Conservation (phyloP, 495 filamentous ascomycete genomes). For the Penicillium simplicissimum region DNA sequence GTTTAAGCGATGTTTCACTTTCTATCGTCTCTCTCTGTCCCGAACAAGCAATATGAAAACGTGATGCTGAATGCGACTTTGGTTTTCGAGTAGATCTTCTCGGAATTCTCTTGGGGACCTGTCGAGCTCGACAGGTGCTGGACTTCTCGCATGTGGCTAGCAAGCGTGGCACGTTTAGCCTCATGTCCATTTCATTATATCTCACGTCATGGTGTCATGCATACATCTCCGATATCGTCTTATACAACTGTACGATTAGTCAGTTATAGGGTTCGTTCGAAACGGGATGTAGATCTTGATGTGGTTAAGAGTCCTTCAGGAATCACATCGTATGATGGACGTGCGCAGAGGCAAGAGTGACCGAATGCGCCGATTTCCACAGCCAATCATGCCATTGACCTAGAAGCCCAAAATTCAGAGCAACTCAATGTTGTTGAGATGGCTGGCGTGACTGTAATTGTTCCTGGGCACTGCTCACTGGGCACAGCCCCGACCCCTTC, state of each 20-base stretch:
- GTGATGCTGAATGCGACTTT: constrained; percentile 10
- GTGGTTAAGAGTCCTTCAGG: not conserved
- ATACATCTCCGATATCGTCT: constrained; percentile 24
- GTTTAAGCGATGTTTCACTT: constrained; percentile 30
- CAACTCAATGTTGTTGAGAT: not conserved
- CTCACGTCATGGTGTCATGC: constrained; percentile 28
- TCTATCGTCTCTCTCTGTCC: constrained; percentile 4
- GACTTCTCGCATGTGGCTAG: not conserved
- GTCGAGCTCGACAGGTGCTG: not conserved
- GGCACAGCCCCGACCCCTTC: not conserved
- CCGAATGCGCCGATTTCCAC: not conserved
- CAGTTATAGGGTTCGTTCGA: not conserved
- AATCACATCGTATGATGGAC: not conserved
- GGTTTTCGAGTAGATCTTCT: constrained; percentile 9
- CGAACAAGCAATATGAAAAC: constrained; percentile 15
- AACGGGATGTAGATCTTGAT: constrained; percentile 4
- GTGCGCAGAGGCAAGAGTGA: not conserved
- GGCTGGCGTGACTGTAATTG: not conserved
- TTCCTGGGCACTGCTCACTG: not conserved
- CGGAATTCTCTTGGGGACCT: not conserved
- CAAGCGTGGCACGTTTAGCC: constrained; percentile 1
- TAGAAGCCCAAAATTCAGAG: too few species aligned
- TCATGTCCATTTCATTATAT: constrained; percentile 17
- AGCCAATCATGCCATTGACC: not conserved
- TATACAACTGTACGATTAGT: constrained; percentile 30